A percentile compares a stretch with the other conserved stretches of the same genome.
These are phyloP conservation scores for Solanum stenotomum DNA, from an alignment of 257 asterid species.

Conservation along the genomic window DNA sequence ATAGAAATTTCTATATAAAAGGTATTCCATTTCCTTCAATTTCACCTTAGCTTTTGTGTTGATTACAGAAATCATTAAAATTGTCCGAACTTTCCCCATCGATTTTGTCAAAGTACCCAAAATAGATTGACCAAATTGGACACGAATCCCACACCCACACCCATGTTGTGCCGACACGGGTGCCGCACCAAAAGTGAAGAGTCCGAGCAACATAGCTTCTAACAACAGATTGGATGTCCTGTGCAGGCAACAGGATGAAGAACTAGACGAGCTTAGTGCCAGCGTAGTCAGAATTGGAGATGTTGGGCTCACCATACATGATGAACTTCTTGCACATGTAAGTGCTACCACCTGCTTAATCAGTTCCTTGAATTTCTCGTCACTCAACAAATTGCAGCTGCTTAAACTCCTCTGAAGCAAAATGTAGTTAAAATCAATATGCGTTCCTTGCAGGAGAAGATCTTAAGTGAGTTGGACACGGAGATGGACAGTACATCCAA, in stretches of 20 bases:
- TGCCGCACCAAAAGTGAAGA: neutral
- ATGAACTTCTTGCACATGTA: constrained; percentile 91
- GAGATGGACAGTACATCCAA: constrained; percentile 95
- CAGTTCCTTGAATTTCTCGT: neutral
- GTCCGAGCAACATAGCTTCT: neutral
- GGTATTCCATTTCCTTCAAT: neutral
- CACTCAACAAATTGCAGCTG: neutral
- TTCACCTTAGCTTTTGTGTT: neutral
- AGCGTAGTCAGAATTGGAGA: constrained; percentile 89
- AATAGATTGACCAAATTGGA: neutral
- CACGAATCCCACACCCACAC: neutral
- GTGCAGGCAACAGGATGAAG: constrained; percentile 71
- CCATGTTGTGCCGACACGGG: neutral
- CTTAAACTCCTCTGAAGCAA: neutral
- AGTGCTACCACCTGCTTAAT: neutral
- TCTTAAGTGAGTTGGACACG: constrained; percentile 66
- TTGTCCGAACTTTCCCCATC: neutral
- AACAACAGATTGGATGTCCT: neutral
- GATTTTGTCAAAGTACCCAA: neutral
- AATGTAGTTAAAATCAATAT: neutral
- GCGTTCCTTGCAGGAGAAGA: constrained; percentile 56
- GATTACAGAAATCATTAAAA: neutral
- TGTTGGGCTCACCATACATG: constrained; percentile 96
- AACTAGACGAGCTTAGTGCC: constrained; percentile 80
- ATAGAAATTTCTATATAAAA: neutral